These are phyloP conservation scores for Metschnikowia santaceciliae DNA, from an alignment of 805 yeast species.

Conservation along the genomic window DNA sequence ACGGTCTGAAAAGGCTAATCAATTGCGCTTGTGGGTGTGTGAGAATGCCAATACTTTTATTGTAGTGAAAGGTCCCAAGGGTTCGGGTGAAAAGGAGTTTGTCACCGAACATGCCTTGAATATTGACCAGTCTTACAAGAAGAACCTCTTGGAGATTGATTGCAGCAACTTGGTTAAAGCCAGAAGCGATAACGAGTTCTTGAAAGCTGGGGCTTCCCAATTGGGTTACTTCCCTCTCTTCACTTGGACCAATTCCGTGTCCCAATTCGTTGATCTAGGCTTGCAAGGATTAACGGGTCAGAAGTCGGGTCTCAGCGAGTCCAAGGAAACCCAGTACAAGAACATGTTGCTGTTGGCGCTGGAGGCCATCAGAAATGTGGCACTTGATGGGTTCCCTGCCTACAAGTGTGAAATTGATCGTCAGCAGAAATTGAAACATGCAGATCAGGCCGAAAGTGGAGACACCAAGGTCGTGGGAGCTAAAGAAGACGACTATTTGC, in stretches of 20 bases:
- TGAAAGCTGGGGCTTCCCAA: conserved; percentile 66
- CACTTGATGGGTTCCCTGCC: conserved; percentile 28
- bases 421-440: conserved; percentile 13
- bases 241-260: conserved; percentile 82
- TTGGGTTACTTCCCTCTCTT: conserved; percentile 92
- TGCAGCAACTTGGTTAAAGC: conserved; percentile 74
- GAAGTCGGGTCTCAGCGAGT: conserved; percentile 82
- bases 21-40: conserved; percentile 70
- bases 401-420: conserved; percentile 25
- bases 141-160: conserved; percentile 64
- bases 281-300: conserved; percentile 92
- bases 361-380: conserved; percentile 70
- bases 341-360: conserved; percentile 71
- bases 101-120: conserved; percentile 65
- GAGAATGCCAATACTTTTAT: conserved; percentile 92
- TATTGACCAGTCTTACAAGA: conserved; percentile 40
- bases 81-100: conserved; percentile 86
- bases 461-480: conserved; percentile 31
- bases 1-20: conserved; percentile 61
- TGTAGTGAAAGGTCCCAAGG: conserved; percentile 87
- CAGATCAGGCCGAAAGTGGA: conserved; percentile 6
- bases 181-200: conserved; percentile 65
- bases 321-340: conserved; percentile 76
- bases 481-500: conserved; percentile 78
- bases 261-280: conserved; percentile 76